A percentile compares a stretch with the other conserved stretches of the same genome.
Evolutionary conservation across 148 eudicot genomes (phyloP).

Genomic region (Limonium bicolor): DNA sequence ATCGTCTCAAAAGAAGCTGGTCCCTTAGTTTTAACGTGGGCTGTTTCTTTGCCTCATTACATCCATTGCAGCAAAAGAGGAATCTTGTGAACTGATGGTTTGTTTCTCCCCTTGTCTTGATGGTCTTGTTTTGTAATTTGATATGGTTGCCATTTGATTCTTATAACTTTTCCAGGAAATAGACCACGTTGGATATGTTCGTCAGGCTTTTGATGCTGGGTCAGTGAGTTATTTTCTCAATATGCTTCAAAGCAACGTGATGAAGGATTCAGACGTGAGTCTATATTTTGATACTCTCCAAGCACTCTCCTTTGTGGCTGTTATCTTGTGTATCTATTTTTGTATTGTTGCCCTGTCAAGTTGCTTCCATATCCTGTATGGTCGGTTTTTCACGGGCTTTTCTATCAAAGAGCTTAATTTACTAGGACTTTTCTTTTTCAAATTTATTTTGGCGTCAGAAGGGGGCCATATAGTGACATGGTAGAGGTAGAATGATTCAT

Average conservation of each 20-base stretch:
- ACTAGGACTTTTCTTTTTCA: too few species aligned
- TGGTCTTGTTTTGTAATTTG: neutral
- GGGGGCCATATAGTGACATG: too few species aligned
- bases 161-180: constrained; percentile 48
- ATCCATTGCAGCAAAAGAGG: constrained; percentile 63
- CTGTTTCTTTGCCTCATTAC: constrained; percentile 74
- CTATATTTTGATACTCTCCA: constrained; percentile 1
- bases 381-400: too few species aligned
- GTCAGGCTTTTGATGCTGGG: constrained; percentile 79
- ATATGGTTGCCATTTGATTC: neutral
- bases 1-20: constrained; percentile 72
- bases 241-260: constrained; percentile 58
- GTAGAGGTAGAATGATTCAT: too few species aligned
- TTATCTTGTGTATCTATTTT: too few species aligned
- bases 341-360: too few species aligned
- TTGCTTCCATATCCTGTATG: too few species aligned
- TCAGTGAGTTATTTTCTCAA: constrained; percentile 55
- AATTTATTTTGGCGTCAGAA: too few species aligned
- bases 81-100: constrained; percentile 41
- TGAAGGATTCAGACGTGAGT: constrained; percentile 82
- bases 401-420: too few species aligned
- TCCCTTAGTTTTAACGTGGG: constrained; percentile 81
- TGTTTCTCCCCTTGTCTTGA: constrained; percentile 1
- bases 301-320: neutral
- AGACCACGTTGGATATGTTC: constrained; percentile 81